A percentile compares a stretch with the other conserved stretches of the same genome.
These are phyloP conservation scores for Gossypium arboreum DNA, from an alignment of 345 rosid genomes.

Conservation along the genomic window DNA sequence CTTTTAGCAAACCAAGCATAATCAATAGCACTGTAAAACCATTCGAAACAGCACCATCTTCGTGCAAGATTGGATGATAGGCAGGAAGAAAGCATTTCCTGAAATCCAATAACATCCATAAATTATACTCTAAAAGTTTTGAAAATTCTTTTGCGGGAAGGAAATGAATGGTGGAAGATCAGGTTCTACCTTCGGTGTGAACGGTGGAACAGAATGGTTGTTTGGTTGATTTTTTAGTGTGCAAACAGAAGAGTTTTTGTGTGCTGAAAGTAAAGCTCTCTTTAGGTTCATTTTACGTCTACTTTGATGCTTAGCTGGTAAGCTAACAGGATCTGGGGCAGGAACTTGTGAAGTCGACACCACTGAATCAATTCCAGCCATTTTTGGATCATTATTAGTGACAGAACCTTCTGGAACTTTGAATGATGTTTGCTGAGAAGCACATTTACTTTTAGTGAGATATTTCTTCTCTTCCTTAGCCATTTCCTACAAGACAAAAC, in stretches of 20 bases:
- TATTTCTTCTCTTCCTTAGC: constrained; percentile 39
- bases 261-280: constrained; percentile 38
- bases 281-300: constrained; percentile 64
- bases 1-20: constrained; percentile 97
- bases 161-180: constrained; percentile 4
- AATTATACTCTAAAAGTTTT: not conserved
- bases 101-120: constrained; percentile 29
- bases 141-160: not conserved
- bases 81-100: constrained; percentile 65
- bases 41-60: constrained; percentile 85
- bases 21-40: constrained; percentile 96
- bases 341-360: constrained; percentile 40
- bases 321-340: constrained; percentile 34
- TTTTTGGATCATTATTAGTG: constrained; percentile 38
- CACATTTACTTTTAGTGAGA: constrained; percentile 35
- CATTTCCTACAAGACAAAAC: constrained; percentile 34
- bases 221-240: constrained; percentile 36
- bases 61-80: constrained; percentile 56
- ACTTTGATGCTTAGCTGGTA: constrained; percentile 40
- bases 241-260: constrained; percentile 36
- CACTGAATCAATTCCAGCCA: constrained; percentile 29
- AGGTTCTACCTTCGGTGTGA: constrained; percentile 39
- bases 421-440: constrained; percentile 36
- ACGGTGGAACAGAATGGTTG: constrained; percentile 34
- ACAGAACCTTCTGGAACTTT: constrained; percentile 35